phyloP scores from a whole-genome alignment of 2,329 filamentous ascomycete genomes.

The Sporothrix euskadiensis region DNA sequence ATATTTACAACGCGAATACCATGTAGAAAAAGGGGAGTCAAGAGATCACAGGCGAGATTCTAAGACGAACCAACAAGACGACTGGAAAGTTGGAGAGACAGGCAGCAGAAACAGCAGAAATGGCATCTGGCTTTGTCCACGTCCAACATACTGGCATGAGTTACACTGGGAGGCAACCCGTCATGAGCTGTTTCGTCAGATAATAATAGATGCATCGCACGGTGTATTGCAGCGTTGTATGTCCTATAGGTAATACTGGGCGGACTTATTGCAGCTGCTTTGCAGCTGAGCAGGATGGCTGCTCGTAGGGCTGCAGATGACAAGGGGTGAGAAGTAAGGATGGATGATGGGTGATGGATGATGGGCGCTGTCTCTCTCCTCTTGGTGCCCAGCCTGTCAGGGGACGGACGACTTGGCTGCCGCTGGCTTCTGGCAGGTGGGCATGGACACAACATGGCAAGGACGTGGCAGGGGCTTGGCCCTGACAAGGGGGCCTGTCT shows the following conservation, averaged over 20 bases:
- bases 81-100: background rate
- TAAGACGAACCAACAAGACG: background rate
- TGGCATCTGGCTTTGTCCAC: background rate
- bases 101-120: background rate
- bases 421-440: background rate
- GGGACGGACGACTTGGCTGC: background rate
- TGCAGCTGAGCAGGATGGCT: background rate
- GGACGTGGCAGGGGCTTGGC: background rate
- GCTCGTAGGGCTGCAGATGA: slow-evolving; percentile 26
- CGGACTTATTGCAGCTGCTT: background rate
- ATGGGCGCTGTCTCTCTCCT: background rate
- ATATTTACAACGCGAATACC: background rate
- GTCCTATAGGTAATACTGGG: background rate
- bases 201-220: background rate
- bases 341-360: background rate
- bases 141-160: background rate
- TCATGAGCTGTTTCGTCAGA: background rate
- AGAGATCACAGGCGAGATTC: background rate
- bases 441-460: slow-evolving; percentile 9
- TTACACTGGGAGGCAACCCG: background rate
- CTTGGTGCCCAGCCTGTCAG: background rate
- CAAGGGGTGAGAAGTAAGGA: slow-evolving; percentile 8
- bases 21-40: background rate
- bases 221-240: background rate
- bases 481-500: background rate